Base-by-base conservation (phyloP, 176 grass and related monocot species). In the Paspalum vaginatum region DNA sequence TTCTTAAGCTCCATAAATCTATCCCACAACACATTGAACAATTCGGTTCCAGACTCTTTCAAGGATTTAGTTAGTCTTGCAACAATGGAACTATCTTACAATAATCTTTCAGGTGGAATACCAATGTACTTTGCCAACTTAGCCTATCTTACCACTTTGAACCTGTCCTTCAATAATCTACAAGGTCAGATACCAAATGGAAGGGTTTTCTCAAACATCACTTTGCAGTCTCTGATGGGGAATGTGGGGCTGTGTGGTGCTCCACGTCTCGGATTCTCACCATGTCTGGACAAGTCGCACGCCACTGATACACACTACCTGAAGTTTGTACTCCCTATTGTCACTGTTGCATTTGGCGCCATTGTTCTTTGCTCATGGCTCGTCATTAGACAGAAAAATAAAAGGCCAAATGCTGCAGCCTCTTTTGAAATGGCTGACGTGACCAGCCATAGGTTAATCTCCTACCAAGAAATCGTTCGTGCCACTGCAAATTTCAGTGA, bases 121-220 rank as follows among this genome's bases (percentile, higher is more conserved):
- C 62, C 62, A 41, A 65, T 40, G 5, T 65, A 41, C 16, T 41
- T 65, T 13, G 37, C 62, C 37, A 65, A 41, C 39, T 41, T 65
- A 18, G 41, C 64, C 39, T n/a, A 9, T 8, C 39, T 67, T 16
- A 39, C 2, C 39, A 41, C 0, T 17, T 41, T 65, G 16, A 41
- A 65, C 26, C 16, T 65, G 27, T 67, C 64, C 10, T 67, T 67
- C 9, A 67, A 67, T 67, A 43, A 67, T 10, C 64, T 67, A 1
- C 8, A 67, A 21, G 64, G 64, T 67, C 61, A 65, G 7, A 40
- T 65, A 65, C 61, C 61, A 65, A 16, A 39, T 12, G 61, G 61
- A 39, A 32, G 61, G 39, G 32, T 65, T 37, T 65, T 65, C 61
- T 65, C 61, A 40, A 65, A 65, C 15, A 65, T 48, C 16, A 54